These are phyloP conservation scores for Dioscorea alata DNA, from an alignment of 106 monocot species.

Conservation along the genomic window DNA sequence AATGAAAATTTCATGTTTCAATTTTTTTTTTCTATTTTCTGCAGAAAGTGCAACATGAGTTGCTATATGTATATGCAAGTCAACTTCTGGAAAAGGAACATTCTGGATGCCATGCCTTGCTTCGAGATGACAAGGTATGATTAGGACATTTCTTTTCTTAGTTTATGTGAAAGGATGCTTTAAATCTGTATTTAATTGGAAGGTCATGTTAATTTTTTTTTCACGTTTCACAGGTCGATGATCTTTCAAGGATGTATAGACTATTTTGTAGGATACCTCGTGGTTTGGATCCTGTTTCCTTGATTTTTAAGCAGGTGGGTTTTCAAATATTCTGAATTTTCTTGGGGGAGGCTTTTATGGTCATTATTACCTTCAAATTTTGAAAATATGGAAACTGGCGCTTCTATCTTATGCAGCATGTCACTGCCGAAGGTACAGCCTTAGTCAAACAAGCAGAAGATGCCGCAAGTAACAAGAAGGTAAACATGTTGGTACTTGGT, in stretches of 20 bases:
- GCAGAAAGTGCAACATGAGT: constrained; percentile 67
- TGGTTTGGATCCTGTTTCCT: constrained; percentile 42
- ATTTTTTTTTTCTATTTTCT: constrained; percentile 3
- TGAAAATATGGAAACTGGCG: not conserved
- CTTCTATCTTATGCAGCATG: constrained; percentile 42
- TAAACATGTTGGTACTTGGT: not conserved
- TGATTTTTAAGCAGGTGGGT: constrained; percentile 43
- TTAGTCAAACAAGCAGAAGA: constrained; percentile 79
- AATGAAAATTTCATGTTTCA: too few relatives aligned
- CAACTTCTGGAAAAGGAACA: constrained; percentile 63
- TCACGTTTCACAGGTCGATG: constrained; percentile 23
- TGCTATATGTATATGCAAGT: constrained; percentile 36
- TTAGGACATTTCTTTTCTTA: not conserved
- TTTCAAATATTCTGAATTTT: too few relatives aligned
- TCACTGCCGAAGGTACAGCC: constrained; percentile 58
- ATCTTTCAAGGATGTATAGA: constrained; percentile 43
- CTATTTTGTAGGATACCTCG: constrained; percentile 35
- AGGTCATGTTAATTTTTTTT: too few relatives aligned
- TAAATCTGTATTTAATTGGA: too few relatives aligned
- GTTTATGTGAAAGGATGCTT: not conserved
- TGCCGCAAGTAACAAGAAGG: constrained; percentile 76
- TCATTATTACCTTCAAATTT: not conserved
- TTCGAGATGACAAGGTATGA: constrained; percentile 60
- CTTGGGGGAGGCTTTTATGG: too few relatives aligned
- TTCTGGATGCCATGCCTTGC: constrained; percentile 61